Evolutionary conservation across 1,284 basidiomycete genomes (phyloP), one percentile per base, ranked within the genome.

Genomic region (Leccinum solheimii): DNA sequence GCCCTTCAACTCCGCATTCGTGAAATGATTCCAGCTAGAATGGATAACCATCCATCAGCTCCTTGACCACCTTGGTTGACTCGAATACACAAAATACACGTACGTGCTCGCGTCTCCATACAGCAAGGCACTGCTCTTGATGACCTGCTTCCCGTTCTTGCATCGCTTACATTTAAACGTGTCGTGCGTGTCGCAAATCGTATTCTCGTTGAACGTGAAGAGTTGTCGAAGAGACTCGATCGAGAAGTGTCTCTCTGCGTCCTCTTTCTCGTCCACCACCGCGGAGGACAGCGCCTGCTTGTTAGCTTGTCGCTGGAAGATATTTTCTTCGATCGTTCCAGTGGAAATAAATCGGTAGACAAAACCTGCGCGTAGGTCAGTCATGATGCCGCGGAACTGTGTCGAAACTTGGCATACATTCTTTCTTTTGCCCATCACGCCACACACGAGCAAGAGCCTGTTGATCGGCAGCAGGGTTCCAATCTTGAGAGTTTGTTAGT

Each of bases 381-480:
- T 32, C 34, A 53, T 30, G 2, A 45, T 34, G 30, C 13, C 9
- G n/a, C 19, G 13, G 1, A 51, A 54, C 16, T 9, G 40, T 10
- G 7, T 34, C 1, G 45, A 56, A 13, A 6, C 11, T 50, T 43
- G 9, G 71, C 88, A 60, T 70, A 94, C 95, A 98, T 78, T 97
- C 94, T 86, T 99, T 99, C 30, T 98, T 99, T 77, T 99, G 97
- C 0, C 97, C 97, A 72, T 99, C 97, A 80, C 97, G 92, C 97
- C 97, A 99, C 2, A 99, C 97, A 76, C 97, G 94, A 45, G 97
- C 97, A 5, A 99, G 83, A 9, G 97, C 97, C 76, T 99, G 97
- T 75, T 99, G 97, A 76, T 99, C 97, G 40, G 96, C 94, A 5
- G 97, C 97, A 21, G 96, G 97, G 71, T 98, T 98, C 96, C 97